Base-by-base conservation (phyloP, 768 basidiomycete species). In the Leucosporidium scottii region DNA sequence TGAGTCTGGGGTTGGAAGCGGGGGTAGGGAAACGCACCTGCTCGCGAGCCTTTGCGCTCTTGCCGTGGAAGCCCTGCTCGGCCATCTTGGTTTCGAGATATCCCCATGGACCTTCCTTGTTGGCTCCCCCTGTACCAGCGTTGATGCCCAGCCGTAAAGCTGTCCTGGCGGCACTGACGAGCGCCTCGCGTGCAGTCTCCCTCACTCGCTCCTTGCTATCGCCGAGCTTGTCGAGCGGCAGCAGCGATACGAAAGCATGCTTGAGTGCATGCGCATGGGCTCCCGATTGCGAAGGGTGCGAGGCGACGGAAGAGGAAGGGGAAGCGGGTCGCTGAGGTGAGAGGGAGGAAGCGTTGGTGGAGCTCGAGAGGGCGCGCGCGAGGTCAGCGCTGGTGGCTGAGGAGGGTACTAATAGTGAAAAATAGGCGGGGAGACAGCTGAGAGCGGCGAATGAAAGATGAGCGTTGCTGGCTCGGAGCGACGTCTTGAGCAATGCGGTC, bases 1-100 rank as follows among this genome's bases (percentile, higher is more conserved):
- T 31, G n/a, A 39, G 18, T 3, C 18, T 20, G 7, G 44, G 39
- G 25, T 27, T 8, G n/a, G 15, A 69, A 69, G 39, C 44, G 49
- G 25, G 64, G 28, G 57, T 44, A 30, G 23, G n/a, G n/a, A n/a
- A 18, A 78, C 85, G 73, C 76, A 88, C 90, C 83, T 92, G 91
- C 78, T 94, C 91, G 62, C 88, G 82, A 48, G 90, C 86, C 78
- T 87, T 87, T 85, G 87, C 87, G 12, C 87, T 87, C 80, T 93
- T 93, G 79, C 89, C 91, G 53, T 79, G 80, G 49, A 93, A 77
- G 4, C 88, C 92, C 9, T 76, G 80, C 73, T 93, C 92, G 73
- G 83, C 84, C 68, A 93, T 62, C 72, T 83, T 82, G 55, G 85
- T 81, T 77, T 93, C 91, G 71, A 90, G 89, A 36, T 86, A 79